These are phyloP conservation scores for Aspergillus pseudonomiae DNA, from an alignment of 2,329 filamentous ascomycete species.

Conservation along the genomic window DNA sequence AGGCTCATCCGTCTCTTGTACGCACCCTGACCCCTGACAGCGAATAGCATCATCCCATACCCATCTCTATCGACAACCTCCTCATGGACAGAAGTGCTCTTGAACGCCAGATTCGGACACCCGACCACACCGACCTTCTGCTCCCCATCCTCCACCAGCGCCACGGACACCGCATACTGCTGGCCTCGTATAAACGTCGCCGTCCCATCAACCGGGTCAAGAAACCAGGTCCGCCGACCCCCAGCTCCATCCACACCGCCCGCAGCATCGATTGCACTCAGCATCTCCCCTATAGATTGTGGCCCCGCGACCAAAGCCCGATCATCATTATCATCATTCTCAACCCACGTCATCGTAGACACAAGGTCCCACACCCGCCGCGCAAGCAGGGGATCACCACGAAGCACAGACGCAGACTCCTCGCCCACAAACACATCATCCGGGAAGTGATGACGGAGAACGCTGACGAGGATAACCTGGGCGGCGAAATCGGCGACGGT, in stretches of 20 bases:
- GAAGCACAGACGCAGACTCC: slow-evolving; percentile 8
- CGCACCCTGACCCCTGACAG: slow-evolving; percentile 11
- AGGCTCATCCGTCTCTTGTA: slow-evolving; percentile 5
- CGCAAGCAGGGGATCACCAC: slow-evolving; percentile 7
- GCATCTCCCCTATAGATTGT: slow-evolving; percentile 6
- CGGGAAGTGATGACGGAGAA: slow-evolving; percentile 10
- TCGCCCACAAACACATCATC: slow-evolving; percentile 10
- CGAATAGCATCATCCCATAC: slow-evolving; percentile 11
- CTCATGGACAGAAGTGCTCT: not conserved
- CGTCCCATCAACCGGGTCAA: slow-evolving; percentile 15
- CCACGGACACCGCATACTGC: slow-evolving; percentile 15
- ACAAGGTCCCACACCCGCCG: slow-evolving; percentile 12
- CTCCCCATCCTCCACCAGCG: slow-evolving; percentile 12
- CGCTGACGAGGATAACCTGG: slow-evolving; percentile 12
- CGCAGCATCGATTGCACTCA: slow-evolving; percentile 5
- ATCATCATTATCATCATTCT: not conserved
- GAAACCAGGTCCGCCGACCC: slow-evolving; percentile 11
- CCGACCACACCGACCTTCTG: slow-evolving; percentile 15
- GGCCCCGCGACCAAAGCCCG: not conserved
- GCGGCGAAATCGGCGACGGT: slow-evolving; percentile 10
- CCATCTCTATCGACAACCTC: slow-evolving; percentile 1
- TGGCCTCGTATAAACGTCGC: slow-evolving; percentile 11
- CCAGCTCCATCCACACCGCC: not conserved
- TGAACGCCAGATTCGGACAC: slow-evolving; percentile 11
- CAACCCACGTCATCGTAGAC: not conserved